These are phyloP conservation scores for Stemphylium beticola DNA, from an alignment of 2,329 filamentous ascomycete genomes.

Conservation along the genomic window DNA sequence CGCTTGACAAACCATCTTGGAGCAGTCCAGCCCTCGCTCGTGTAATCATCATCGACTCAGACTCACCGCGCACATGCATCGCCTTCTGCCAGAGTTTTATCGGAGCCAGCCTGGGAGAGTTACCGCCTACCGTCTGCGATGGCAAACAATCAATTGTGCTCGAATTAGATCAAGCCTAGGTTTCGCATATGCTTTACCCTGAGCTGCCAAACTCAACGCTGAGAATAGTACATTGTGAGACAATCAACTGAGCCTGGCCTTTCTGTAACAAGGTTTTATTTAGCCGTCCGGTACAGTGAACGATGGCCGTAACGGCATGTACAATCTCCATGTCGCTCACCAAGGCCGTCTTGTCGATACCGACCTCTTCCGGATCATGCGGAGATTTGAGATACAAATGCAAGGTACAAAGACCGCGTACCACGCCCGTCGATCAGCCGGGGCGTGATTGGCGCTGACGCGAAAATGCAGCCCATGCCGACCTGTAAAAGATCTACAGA, in stretches of 20 bases:
- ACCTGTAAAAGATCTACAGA: background rate
- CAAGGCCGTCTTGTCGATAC: background rate
- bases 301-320: background rate
- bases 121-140: background rate
- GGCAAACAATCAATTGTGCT: background rate
- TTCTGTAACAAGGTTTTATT: background rate
- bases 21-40: background rate
- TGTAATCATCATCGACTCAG: background rate
- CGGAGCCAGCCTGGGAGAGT: background rate
- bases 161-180: background rate
- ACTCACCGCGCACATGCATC: background rate
- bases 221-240: background rate
- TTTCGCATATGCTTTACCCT: background rate
- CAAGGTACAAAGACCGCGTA: slow-evolving; percentile 11
- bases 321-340: background rate
- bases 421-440: slow-evolving; percentile 9
- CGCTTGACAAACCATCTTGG: background rate
- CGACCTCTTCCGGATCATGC: slow-evolving; percentile 6
- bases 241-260: background rate
- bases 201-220: background rate
- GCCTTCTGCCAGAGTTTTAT: background rate
- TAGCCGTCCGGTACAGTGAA: background rate
- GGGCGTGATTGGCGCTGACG: background rate
- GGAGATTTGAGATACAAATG: slow-evolving; percentile 10
- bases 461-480: background rate